phyloP scores from a whole-genome alignment of 2,329 filamentous ascomycete genomes.

The Didymellaceae sp. region DNA sequence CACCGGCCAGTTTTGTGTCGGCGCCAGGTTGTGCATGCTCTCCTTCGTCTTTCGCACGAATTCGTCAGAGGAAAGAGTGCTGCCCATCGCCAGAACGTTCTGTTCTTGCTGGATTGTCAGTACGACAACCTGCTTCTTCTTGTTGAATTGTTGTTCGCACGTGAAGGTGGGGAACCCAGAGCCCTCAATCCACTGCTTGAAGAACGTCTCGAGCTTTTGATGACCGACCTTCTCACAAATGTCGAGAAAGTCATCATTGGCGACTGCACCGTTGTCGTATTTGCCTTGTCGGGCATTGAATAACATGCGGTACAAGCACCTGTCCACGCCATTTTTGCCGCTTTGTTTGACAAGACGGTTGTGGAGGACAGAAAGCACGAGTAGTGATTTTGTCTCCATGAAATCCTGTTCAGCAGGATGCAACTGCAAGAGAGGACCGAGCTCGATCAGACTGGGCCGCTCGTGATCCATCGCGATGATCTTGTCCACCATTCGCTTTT shows the following conservation, averaged over 20 bases:
- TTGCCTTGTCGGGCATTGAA: conserved; percentile 85
- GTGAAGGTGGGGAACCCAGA: conserved; percentile 88
- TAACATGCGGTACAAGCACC: conserved; percentile 85
- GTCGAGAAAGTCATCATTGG: conserved; percentile 78
- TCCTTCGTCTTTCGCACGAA: conserved; percentile 90
- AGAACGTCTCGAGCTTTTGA: conserved; percentile 86
- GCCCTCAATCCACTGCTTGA: conserved; percentile 89
- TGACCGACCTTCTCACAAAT: conserved; percentile 89
- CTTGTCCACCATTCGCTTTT: conserved; percentile 82
- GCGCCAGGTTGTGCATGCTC: conserved; percentile 70
- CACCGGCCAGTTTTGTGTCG: conserved; percentile 73
- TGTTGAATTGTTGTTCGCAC: conserved; percentile 91
- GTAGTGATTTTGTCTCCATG: conserved; percentile 84
- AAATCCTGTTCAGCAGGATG: conserved; percentile 90
- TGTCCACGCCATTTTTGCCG: conserved; percentile 80
- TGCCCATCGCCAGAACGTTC: conserved; percentile 35
- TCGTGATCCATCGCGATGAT: conserved; percentile 82
- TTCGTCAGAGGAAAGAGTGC: conserved; percentile 68
- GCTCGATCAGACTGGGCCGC: conserved; percentile 79
- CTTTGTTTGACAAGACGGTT: conserved; percentile 88
- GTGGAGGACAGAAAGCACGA: conserved; percentile 93
- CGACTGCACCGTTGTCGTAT: conserved; percentile 72
- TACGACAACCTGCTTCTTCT: conserved; percentile 94
- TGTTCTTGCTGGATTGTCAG: conserved; percentile 78
- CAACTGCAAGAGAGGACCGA: conserved; percentile 78